Evolutionary conservation across 257 asterid species (phyloP).

Genomic region (Petunia axillaris): DNA sequence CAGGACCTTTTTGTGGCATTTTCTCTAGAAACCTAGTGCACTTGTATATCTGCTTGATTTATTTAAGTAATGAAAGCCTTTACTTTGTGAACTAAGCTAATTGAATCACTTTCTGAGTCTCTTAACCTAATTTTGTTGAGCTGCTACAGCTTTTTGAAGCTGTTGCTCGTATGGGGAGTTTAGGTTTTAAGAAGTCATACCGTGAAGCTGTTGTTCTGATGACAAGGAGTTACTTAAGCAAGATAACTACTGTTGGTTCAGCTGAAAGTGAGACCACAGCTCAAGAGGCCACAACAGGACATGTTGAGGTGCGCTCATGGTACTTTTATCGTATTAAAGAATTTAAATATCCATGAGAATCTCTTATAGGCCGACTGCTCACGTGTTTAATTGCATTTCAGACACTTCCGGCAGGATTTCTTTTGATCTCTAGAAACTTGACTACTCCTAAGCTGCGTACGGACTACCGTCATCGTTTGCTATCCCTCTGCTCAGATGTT

Average conservation of each 20-base stretch:
- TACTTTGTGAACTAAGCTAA: constrained; percentile 8
- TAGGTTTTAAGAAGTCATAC: constrained; percentile 95
- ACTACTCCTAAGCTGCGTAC: constrained; percentile 71
- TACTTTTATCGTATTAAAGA: constrained; percentile 28
- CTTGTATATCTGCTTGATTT: constrained; percentile 19
- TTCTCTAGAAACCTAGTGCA: not conserved
- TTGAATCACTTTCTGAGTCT: constrained; percentile 33
- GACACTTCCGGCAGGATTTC: constrained; percentile 99
- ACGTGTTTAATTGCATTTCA: constrained; percentile 81
- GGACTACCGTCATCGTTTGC: constrained; percentile 93
- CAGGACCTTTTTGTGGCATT: too few species aligned
- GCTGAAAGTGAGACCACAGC: constrained; percentile 83
- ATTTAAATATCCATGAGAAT: constrained; percentile 28
- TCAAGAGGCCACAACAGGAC: constrained; percentile 92
- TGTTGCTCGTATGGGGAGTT: constrained; percentile 97
- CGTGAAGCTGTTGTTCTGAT: constrained; percentile 95
- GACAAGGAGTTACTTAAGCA: constrained; percentile 90
- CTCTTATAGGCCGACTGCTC: constrained; percentile 53
- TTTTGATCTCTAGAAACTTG: constrained; percentile 79
- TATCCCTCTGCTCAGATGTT: constrained; percentile 97
- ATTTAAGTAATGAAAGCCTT: constrained; percentile 16
- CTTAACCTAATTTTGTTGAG: constrained; percentile 61
- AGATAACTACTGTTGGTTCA: constrained; percentile 81
- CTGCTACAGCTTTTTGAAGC: constrained; percentile 99
- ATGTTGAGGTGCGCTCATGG: constrained; percentile 72